Evolutionary conservation across 2,329 filamentous ascomycete species (phyloP).

Genomic region (Phialocephala subalpina): DNA sequence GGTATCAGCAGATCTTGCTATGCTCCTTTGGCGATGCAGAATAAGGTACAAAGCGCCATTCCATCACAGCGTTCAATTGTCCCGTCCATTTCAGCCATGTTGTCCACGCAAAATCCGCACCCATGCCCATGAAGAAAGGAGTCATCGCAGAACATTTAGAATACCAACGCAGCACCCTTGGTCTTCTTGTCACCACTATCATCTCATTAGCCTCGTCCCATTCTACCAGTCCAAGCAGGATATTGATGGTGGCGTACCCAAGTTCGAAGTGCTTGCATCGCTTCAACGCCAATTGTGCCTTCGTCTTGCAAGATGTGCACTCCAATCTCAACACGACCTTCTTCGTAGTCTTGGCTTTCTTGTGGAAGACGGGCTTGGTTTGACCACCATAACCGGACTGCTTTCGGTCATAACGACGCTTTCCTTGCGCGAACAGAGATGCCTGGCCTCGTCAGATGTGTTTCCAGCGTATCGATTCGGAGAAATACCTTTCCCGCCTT

Average conservation of each 20-base stretch:
- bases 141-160: constrained; percentile 70
- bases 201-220: constrained; percentile 49
- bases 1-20: constrained; percentile 43
- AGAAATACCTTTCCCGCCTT: constrained; percentile 86
- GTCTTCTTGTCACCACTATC: constrained; percentile 99
- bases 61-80: constrained; percentile 33
- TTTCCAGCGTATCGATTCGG: neutral
- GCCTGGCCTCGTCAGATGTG: constrained; percentile 56
- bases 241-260: constrained; percentile 68
- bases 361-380: constrained; percentile 99
- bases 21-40: constrained; percentile 40
- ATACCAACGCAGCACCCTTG: constrained; percentile 99
- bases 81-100: constrained; percentile 37
- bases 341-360: constrained; percentile 99
- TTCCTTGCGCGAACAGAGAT: constrained; percentile 96
- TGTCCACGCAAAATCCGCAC: constrained; percentile 40
- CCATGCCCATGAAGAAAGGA: constrained; percentile 37
- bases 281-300: constrained; percentile 97
- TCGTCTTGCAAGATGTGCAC: constrained; percentile 97
- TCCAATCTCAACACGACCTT: constrained; percentile 99
- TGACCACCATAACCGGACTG: constrained; percentile 99
- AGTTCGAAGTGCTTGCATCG: constrained; percentile 99
- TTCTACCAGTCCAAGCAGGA: neutral
- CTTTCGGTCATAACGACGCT: constrained; percentile 99
- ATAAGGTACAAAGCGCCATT: constrained; percentile 41